Evolutionary conservation across 148 eudicot species (phyloP).

Genomic region (Silene conica): DNA sequence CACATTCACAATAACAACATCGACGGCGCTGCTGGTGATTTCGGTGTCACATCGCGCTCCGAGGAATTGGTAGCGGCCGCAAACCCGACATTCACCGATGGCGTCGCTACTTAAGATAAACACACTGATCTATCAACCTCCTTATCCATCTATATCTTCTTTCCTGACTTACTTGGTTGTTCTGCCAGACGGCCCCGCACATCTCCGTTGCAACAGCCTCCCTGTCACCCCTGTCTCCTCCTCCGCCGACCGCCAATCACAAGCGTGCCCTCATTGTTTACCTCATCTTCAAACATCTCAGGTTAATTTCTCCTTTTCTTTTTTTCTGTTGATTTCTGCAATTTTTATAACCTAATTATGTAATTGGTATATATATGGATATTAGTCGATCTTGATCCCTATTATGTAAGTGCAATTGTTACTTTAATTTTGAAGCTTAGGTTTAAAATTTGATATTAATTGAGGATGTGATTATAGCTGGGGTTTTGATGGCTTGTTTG

Average conservation of each 20-base stretch:
- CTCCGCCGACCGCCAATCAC: neutral
- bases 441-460: too few relatives aligned
- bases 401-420: too few relatives aligned
- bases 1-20: slow-evolving; percentile 6
- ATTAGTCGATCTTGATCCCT: too few relatives aligned
- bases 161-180: slow-evolving; percentile 63
- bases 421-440: too few relatives aligned
- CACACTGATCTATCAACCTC: slow-evolving; percentile 76
- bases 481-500: too few relatives aligned
- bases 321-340: too few relatives aligned
- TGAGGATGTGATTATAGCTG: too few relatives aligned
- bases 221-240: neutral
- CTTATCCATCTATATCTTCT: slow-evolving; percentile 66
- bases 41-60: slow-evolving; percentile 80
- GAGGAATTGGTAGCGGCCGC: slow-evolving; percentile 72
- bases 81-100: slow-evolving; percentile 72
- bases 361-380: too few relatives aligned
- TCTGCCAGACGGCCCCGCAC: slow-evolving; percentile 41
- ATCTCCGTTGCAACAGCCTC: slow-evolving; percentile 49
- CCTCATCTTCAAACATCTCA: too few relatives aligned
- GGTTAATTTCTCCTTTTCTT: too few relatives aligned
- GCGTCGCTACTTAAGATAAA: slow-evolving; percentile 86
- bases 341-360: too few relatives aligned
- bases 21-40: slow-evolving; percentile 12
- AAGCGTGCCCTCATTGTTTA: too few relatives aligned